These are phyloP conservation scores for Aspergillus tanneri DNA, from an alignment of 2,329 filamentous ascomycete genomes.

Conservation along the genomic window DNA sequence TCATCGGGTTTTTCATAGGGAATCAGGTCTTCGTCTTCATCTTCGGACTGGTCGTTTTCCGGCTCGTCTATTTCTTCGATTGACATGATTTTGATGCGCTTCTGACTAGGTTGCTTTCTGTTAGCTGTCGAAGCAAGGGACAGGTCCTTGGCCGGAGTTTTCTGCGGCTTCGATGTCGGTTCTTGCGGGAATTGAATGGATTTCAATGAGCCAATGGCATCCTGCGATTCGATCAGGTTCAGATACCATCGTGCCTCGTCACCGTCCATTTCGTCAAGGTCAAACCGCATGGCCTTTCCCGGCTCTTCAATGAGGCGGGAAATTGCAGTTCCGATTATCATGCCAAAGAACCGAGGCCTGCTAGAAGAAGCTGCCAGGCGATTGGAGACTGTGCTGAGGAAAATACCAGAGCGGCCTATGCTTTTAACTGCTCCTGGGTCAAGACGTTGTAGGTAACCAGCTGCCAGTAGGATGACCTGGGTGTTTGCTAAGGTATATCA, in stretches of 20 bases:
- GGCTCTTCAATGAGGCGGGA: constrained; percentile 64
- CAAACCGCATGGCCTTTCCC: constrained; percentile 75
- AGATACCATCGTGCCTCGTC: constrained; percentile 76
- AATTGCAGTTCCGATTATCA: constrained; percentile 76
- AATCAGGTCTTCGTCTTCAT: constrained; percentile 65
- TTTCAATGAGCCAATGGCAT: constrained; percentile 61
- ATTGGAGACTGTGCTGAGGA: constrained; percentile 80
- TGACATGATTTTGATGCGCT: constrained; percentile 47
- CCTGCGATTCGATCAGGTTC: constrained; percentile 60
- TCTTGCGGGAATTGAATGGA: constrained; percentile 43
- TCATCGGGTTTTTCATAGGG: constrained; percentile 84
- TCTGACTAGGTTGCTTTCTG: constrained; percentile 2
- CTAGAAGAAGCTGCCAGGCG: constrained; percentile 74
- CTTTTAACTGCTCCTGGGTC: constrained; percentile 66
- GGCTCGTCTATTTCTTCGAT: constrained; percentile 65
- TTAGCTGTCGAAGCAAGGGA: background rate
- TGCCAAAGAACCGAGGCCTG: constrained; percentile 77
- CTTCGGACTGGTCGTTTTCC: constrained; percentile 47
- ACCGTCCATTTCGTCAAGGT: constrained; percentile 72
- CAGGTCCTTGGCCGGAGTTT: constrained; percentile 2
- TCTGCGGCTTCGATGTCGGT: constrained; percentile 14
- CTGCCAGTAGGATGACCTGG: constrained; percentile 73
- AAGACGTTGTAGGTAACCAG: constrained; percentile 70
- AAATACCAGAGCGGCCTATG: constrained; percentile 68
- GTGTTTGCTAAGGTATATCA: constrained; percentile 63